Evolutionary conservation across 768 basidiomycete genomes (phyloP).

Genomic region (Boletus rufocinnamomeus): DNA sequence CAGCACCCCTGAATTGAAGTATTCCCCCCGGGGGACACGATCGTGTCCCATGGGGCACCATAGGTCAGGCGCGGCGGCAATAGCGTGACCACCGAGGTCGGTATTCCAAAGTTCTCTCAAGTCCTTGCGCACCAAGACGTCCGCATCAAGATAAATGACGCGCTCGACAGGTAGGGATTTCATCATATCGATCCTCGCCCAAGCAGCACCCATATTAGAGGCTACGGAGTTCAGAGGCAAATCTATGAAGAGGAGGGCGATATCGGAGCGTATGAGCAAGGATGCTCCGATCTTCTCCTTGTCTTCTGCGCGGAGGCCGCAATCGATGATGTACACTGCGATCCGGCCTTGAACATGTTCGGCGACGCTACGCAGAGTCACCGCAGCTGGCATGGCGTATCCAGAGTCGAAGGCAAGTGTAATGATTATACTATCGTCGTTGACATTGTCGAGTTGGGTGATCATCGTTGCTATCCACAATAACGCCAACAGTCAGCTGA

Average conservation of each 20-base stretch:
- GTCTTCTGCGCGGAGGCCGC: not conserved
- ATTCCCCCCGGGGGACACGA: not conserved
- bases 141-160: not conserved
- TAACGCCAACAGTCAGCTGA: not conserved
- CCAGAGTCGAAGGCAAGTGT: not conserved
- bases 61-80: not conserved
- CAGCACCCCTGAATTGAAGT: not conserved
- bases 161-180: not conserved
- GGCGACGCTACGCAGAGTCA: not conserved
- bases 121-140: not conserved
- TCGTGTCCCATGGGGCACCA: not conserved
- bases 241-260: not conserved
- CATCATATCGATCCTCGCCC: not conserved
- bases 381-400: not conserved
- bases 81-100: not conserved
- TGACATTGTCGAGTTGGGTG: not conserved
- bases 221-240: not conserved
- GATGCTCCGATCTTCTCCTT: not conserved
- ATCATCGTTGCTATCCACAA: not conserved
- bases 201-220: not conserved
- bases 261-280: not conserved
- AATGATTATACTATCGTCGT: not conserved
- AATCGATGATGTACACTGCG: not conserved
- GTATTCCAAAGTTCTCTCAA: not conserved
- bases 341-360: not conserved